These are phyloP conservation scores for Penicillium sp. DNA, from an alignment of 2,329 filamentous ascomycete species.

Conservation along the genomic window DNA sequence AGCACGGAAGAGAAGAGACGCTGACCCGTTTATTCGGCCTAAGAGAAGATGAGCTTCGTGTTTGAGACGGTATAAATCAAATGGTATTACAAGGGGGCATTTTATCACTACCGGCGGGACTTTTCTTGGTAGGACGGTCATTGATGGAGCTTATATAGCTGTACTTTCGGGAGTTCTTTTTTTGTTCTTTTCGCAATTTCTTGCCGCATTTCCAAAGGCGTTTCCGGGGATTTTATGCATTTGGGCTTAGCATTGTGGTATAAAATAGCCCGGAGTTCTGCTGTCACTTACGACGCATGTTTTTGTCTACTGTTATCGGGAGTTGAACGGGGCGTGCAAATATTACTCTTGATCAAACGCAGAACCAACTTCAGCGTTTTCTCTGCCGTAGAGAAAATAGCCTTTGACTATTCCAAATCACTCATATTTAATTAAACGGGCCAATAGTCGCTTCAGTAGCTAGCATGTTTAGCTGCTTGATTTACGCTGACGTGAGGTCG, in stretches of 20 bases:
- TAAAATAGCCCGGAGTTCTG: neutral
- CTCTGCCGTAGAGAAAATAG: neutral
- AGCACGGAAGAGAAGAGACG: slow-evolving; percentile 37
- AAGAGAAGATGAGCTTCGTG: slow-evolving; percentile 26
- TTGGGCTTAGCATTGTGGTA: neutral
- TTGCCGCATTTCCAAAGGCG: slow-evolving; percentile 4
- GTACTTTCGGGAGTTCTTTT: neutral
- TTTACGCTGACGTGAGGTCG: neutral
- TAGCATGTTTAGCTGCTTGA: neutral
- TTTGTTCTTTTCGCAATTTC: neutral
- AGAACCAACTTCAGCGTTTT: no score
- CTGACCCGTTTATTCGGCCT: slow-evolving; percentile 40
- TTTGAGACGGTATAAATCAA: neutral
- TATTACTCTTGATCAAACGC: neutral
- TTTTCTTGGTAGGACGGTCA: neutral
- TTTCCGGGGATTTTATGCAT: slow-evolving; percentile 1
- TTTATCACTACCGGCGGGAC: no score
- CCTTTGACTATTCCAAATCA: no score
- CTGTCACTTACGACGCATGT: neutral
- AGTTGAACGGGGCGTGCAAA: neutral
- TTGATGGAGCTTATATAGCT: neutral
- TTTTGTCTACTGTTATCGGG: neutral
- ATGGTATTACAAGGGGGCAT: neutral
- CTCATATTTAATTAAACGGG: neutral
- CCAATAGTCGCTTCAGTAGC: neutral